A percentile compares a stretch with the other conserved stretches of the same genome.
Evolutionary conservation across 1,284 basidiomycete genomes (phyloP).

Genomic region (Hemileia vastatrix): DNA sequence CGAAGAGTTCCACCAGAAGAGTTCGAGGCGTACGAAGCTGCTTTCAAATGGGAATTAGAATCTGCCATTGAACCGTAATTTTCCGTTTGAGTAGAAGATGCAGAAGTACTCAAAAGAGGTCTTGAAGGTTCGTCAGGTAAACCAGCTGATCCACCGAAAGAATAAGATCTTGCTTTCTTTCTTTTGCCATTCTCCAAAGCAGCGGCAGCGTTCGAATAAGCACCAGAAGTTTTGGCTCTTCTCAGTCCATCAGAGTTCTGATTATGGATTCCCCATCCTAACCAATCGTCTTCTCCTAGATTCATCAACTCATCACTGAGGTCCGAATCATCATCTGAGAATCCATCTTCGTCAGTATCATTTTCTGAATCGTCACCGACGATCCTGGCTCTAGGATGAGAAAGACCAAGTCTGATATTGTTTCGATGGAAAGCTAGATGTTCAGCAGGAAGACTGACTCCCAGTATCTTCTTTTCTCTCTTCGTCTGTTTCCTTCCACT

Average conservation of each 20-base stretch:
- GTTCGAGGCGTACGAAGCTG: not conserved
- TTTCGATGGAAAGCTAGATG: slow-evolving; percentile 40
- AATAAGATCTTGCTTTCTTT: not conserved
- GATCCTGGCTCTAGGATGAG: slow-evolving; percentile 36
- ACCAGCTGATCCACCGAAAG: not conserved
- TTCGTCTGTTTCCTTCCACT: slow-evolving; percentile 27
- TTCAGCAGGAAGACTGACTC: slow-evolving; percentile 37
- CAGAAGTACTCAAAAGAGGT: not conserved
- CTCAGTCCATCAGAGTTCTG: not conserved
- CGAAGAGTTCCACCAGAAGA: not conserved
- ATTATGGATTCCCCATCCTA: not conserved
- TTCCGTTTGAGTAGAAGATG: not conserved
- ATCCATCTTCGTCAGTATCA: slow-evolving; percentile 19
- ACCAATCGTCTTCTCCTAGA: slow-evolving; percentile 9
- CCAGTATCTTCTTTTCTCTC: slow-evolving; percentile 33
- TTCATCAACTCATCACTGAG: slow-evolving; percentile 10
- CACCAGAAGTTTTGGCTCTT: not conserved
- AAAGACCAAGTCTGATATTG: slow-evolving; percentile 41
- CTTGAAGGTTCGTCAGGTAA: slow-evolving; percentile 12
- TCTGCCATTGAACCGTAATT: not conserved
- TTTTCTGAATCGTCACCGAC: slow-evolving; percentile 25
- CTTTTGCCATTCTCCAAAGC: not conserved
- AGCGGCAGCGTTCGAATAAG: not conserved
- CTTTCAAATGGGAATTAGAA: not conserved
- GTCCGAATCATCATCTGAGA: slow-evolving; percentile 1